Conservation (phyloP, 2,329 filamentous ascomycete species). For the Aspergillus melleus region DNA sequence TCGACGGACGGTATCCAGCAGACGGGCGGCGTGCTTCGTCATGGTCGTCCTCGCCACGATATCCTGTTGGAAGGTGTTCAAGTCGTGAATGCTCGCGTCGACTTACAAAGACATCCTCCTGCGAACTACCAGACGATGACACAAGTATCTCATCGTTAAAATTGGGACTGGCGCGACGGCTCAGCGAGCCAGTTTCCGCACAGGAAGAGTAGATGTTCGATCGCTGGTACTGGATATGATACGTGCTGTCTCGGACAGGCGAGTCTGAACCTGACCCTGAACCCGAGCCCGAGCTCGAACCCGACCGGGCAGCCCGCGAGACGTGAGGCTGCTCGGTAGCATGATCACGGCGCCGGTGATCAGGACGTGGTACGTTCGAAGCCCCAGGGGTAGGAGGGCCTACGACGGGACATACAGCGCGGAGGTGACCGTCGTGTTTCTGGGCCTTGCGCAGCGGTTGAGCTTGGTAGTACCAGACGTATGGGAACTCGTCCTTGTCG, state of each 20-base stretch:
- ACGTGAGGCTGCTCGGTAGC: no score
- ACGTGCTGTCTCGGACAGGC: no score
- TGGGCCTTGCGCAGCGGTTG: constrained; percentile 19
- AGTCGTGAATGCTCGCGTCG: not conserved
- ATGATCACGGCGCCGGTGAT: no score
- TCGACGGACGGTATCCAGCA: not conserved
- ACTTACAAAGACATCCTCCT: not conserved
- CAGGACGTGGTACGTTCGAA: no score
- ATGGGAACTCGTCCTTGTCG: constrained; percentile 13
- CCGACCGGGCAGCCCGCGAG: no score
- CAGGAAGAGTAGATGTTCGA: no score
- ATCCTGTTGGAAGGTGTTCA: not conserved
- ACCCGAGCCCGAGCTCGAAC: no score
- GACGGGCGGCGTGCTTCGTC: no score
- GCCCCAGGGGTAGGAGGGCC: not conserved
- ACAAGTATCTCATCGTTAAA: not conserved
- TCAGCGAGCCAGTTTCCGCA: not conserved
- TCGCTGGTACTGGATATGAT: no score
- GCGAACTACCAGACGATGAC: not conserved
- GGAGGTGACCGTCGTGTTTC: constrained; percentile 17
- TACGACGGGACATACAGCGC: constrained; percentile 9
- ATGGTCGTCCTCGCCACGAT: no score
- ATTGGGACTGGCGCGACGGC: not conserved
- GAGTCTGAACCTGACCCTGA: no score
- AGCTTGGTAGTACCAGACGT: constrained; percentile 25